Evolutionary conservation across 768 basidiomycete species (phyloP), one percentile per base, ranked within the genome.

Genomic region (Phylloporus rhodoxanthus): DNA sequence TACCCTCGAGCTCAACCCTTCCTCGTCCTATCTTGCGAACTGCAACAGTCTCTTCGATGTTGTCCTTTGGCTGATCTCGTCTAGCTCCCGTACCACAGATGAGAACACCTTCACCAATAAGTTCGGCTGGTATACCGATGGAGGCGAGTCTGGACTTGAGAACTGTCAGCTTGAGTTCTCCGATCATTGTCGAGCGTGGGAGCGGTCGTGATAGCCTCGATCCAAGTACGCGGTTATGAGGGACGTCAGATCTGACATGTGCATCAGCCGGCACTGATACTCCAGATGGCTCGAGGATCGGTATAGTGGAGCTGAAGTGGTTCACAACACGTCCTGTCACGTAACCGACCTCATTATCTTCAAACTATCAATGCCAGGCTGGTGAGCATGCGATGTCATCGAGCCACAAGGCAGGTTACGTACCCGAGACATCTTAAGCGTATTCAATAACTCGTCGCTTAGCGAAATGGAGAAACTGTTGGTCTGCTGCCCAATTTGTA

Each of bases 91-190:
- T 72, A 33, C 84, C 86, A 62, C 96, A 99, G 30, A 99, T 79
- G 25, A 99, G 75, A 8, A 95, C 87, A 72, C 96, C 96, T 70
- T 98, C 95, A 20, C 95, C 95, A n/a, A 93, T 85, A 48, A 98
- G 84, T 66, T 97, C 94, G 0, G 94, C 91, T 38, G 88, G 85
- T 40, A 98, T 82, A 9, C 85, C 84, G 3, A 91, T 70, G 2
- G 80, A 67, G 5, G 82, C 75, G 19, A 99, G 75, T 5, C 84
- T 81, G n/a, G 83, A 66, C 67, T 97, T 96, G 41, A 99, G 77
- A 2, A 81, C 79, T 1, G 92, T 93, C 25, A 99, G 74, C 64
- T 96, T 93, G 36, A 99, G 79, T 61, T 98, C 96, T 44, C 96
- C 96, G 48, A 99, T 96, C 85, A 97, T 95, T 7, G 94, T 89